phyloP scores from a whole-genome alignment of 306 rosid genomes.

The Quercus cerris region DNA sequence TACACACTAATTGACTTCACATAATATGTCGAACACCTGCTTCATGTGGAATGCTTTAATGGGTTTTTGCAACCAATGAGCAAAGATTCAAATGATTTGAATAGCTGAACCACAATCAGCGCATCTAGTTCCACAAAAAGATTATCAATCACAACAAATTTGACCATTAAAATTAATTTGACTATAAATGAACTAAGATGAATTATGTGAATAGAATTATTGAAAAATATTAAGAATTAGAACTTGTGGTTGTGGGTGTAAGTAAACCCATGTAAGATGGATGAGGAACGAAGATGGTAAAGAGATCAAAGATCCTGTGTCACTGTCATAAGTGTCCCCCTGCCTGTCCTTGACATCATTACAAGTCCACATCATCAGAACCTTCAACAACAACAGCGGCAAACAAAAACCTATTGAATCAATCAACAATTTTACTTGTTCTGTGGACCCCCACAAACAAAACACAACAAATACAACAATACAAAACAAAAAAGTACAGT shows the following conservation, averaged over 20 bases:
- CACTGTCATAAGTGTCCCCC: constrained; percentile 44
- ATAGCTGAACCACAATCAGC: too few species aligned
- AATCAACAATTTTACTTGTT: constrained; percentile 10
- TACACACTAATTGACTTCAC: too few species aligned
- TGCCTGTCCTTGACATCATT: constrained; percentile 52
- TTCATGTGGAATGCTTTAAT: too few species aligned
- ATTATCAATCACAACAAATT: too few species aligned
- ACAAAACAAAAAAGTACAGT: constrained; percentile 17
- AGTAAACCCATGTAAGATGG: background rate
- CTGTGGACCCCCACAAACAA: constrained; percentile 13
- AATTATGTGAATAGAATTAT: too few species aligned
- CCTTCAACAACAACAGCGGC: constrained; percentile 41
- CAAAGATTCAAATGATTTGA: too few species aligned
- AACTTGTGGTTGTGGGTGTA: background rate
- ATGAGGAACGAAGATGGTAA: background rate
- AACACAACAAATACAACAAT: background rate
- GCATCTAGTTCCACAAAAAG: too few species aligned
- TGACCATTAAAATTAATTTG: too few species aligned
- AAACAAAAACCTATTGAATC: background rate
- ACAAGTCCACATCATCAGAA: constrained; percentile 42
- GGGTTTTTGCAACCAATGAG: too few species aligned
- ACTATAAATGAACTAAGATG: too few species aligned
- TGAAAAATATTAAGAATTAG: too few species aligned
- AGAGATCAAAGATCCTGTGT: constrained; percentile 28
- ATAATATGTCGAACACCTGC: too few species aligned